Evolutionary conservation across 2,329 filamentous ascomycete species (phyloP).

Genomic region (Colletotrichum noveboracense): DNA sequence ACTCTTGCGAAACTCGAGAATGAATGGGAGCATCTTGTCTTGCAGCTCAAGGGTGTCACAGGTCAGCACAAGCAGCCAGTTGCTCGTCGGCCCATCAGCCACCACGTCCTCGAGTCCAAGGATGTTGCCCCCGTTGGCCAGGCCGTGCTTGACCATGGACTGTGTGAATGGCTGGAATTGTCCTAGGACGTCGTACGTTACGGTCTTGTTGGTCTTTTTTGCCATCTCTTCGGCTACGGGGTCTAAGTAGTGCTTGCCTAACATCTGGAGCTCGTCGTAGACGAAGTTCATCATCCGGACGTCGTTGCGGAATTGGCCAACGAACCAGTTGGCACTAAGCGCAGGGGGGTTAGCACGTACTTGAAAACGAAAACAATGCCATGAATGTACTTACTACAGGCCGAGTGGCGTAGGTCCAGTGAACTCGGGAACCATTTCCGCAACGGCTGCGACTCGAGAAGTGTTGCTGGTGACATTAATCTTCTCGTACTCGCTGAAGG

Average conservation of each 20-base stretch:
- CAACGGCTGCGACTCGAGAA: constrained; percentile 25
- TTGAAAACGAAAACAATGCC: background rate
- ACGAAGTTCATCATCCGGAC: constrained; percentile 34
- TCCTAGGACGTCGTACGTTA: constrained; percentile 16
- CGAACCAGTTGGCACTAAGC: constrained; percentile 35
- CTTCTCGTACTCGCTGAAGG: constrained; percentile 27
- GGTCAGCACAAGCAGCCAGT: constrained; percentile 44
- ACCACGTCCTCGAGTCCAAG: constrained; percentile 38
- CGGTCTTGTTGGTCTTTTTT: constrained; percentile 14
- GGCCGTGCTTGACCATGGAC: constrained; percentile 28
- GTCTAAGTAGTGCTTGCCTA: constrained; percentile 24
- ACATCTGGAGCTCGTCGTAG: constrained; percentile 31
- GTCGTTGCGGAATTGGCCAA: constrained; percentile 31
- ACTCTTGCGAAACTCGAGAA: constrained; percentile 57
- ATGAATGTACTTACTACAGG: constrained; percentile 18
- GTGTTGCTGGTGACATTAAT: constrained; percentile 28
- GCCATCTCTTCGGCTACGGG: constrained; percentile 30
- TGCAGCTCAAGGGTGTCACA: constrained; percentile 40
- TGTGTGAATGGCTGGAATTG: constrained; percentile 34
- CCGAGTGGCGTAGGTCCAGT: constrained; percentile 36
- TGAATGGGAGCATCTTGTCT: constrained; percentile 27
- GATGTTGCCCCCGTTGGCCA: constrained; percentile 33
- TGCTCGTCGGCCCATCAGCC: constrained; percentile 36
- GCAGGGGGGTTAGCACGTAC: background rate
- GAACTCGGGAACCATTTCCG: constrained; percentile 34